Evolutionary conservation across 257 asterid species (phyloP).

Genomic region (Euphrasia confusa): DNA sequence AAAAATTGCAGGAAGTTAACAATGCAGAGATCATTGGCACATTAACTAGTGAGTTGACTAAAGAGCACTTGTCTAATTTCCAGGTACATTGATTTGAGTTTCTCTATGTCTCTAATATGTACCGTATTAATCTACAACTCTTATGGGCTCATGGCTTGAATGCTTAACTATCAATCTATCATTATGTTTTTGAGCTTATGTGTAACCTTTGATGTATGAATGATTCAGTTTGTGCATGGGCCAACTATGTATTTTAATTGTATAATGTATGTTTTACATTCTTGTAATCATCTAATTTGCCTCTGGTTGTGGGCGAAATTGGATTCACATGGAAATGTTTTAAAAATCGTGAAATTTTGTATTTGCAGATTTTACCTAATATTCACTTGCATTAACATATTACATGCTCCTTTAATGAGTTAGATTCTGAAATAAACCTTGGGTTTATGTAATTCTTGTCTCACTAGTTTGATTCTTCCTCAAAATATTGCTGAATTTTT

Average conservation of each 20-base stretch:
- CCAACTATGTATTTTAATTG: background rate
- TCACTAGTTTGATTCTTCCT: constrained; percentile 4
- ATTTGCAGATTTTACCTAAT: background rate
- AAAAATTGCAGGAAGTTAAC: constrained; percentile 38
- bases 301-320: background rate
- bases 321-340: background rate
- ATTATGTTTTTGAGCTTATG: background rate
- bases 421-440: background rate
- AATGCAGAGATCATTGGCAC: constrained; percentile 35
- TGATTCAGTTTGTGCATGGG: background rate
- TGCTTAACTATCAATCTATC: background rate
- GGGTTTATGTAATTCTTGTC: background rate
- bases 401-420: background rate
- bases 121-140: background rate
- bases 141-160: background rate
- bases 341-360: background rate
- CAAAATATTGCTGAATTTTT: background rate
- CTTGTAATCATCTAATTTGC: background rate
- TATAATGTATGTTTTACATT: background rate
- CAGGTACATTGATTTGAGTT: constrained; percentile 25
- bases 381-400: background rate
- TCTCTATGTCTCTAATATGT: background rate
- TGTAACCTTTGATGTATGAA: background rate
- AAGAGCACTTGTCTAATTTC: constrained; percentile 35
- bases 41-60: constrained; percentile 29